Base-by-base conservation (phyloP, 2,329 filamentous ascomycete species). In the Fusarium albidum region DNA sequence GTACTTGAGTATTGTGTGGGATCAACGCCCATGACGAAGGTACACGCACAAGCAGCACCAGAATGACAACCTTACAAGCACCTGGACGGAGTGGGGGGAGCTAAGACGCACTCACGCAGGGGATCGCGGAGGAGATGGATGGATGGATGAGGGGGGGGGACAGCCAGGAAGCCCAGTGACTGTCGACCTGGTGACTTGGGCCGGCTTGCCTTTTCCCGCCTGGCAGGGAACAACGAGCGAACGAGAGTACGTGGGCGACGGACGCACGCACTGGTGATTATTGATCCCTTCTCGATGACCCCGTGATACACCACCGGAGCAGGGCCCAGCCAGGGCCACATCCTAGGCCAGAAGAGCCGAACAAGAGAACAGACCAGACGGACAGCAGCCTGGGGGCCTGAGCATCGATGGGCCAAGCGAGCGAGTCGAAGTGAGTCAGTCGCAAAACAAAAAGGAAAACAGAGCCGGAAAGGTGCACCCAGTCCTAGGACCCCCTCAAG, bases 251-350 rank as follows among this genome's bases (percentile, higher is more conserved):
- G 57, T 41, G 57, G 57, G 52, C 39, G 42, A 25, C 18, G 12
- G 9, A 14, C 13, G 13, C 37, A 21, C 25, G 32, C 37, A 42
- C 47, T 33, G 46, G 28, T 47, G n/a, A n/a, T n/a, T n/a, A 60
- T 49, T 29, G 27, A 54, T 60, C 32, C 40, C 52, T 37, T 61
- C 55, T 51, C 32, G 40, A 42, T 46, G 57, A 59, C 53, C 57
- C 49, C 58, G 58, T 61, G 58, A 61, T 59, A 58, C 57, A 59
- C 21, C n/a, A n/a, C n/a, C n/a, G n/a, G n/a, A n/a, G n/a, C n/a
- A n/a, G n/a, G n/a, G n/a, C 49, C 47, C 25, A 33, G 41, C 40
- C 17, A 47, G 40, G 51, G 26, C 33, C 18, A 40, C 43, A 46
- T 32, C 46, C 41, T 41, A 37, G 40, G 40, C 34, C 26, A 50